Evolutionary conservation across 371 early-diverging fungal genomes (phyloP).

Genomic region (Fennellomyces sp.): DNA sequence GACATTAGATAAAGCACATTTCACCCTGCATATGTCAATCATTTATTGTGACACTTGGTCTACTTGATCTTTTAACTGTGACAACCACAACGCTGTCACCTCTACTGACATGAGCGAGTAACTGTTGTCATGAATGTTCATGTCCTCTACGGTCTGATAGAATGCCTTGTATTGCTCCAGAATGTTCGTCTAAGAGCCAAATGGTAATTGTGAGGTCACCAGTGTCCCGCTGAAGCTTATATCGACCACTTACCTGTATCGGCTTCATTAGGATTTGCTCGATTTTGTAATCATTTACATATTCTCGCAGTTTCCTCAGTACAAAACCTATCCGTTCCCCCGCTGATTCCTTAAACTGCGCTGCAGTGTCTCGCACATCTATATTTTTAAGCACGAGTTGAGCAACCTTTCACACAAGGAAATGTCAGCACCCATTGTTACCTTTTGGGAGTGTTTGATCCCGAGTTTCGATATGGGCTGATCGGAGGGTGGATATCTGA

Average conservation of each 20-base stretch:
- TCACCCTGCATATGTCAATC: not conserved
- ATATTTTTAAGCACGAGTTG: constrained; percentile 3
- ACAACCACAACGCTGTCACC: constrained; percentile 16
- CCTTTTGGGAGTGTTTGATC: constrained; percentile 11
- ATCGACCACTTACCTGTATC: constrained; percentile 59
- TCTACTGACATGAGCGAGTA: constrained; percentile 14
- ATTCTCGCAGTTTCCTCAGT: constrained; percentile 63
- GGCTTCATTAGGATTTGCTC: constrained; percentile 74
- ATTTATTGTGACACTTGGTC: not conserved
- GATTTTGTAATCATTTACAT: constrained; percentile 76
- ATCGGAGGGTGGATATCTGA: constrained; percentile 28
- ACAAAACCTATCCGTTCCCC: constrained; percentile 57
- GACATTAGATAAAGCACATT: not conserved
- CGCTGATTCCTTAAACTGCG: constrained; percentile 61
- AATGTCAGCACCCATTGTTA: too few relatives aligned
- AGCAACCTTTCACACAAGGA: not conserved
- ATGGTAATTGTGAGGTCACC: too few relatives aligned
- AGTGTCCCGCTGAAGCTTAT: too few relatives aligned
- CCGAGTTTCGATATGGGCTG: constrained; percentile 18
- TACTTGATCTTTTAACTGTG: constrained; percentile 13
- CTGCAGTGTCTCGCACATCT: constrained; percentile 14
- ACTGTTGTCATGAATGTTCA: not conserved
- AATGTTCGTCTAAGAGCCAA: constrained; percentile 67
- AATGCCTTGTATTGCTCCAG: constrained; percentile 72
- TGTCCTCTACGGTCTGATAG: constrained; percentile 20